These are phyloP conservation scores for Alternaria dauci DNA, from an alignment of 2,329 filamentous ascomycete species.

Conservation along the genomic window DNA sequence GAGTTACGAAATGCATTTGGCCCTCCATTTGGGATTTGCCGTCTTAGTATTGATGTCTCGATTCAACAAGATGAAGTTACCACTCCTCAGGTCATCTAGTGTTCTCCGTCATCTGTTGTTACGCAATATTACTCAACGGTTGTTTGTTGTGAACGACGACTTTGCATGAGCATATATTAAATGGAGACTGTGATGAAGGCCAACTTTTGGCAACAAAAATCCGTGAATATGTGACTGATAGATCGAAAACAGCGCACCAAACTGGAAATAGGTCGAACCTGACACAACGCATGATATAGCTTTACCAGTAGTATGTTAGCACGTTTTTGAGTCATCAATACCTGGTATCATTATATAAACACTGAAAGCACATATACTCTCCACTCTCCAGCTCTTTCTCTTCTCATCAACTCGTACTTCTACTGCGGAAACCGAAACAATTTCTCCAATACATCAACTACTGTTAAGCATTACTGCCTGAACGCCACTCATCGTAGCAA, in stretches of 20 bases:
- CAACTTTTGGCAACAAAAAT: no score
- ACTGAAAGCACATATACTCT: background rate
- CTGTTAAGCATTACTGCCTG: no score
- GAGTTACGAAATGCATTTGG: background rate
- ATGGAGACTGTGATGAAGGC: background rate
- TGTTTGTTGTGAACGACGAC: background rate
- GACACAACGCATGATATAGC: background rate
- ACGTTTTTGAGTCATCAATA: background rate
- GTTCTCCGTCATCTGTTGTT: background rate
- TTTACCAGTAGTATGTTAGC: background rate
- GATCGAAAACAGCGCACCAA: background rate
- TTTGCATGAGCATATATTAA: background rate
- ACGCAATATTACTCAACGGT: background rate
- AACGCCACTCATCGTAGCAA: background rate
- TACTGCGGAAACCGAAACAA: no score
- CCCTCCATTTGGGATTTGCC: background rate
- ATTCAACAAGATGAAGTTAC: background rate
- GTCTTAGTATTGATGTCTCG: background rate
- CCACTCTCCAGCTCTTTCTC: background rate
- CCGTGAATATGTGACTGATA: background rate
- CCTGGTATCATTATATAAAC: background rate
- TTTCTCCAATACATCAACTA: no score
- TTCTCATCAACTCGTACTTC: background rate
- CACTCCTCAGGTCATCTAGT: no score
- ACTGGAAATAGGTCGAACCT: background rate